Evolutionary conservation across 139 green algal species (phyloP).

Genomic region (Micractinium sp.): DNA sequence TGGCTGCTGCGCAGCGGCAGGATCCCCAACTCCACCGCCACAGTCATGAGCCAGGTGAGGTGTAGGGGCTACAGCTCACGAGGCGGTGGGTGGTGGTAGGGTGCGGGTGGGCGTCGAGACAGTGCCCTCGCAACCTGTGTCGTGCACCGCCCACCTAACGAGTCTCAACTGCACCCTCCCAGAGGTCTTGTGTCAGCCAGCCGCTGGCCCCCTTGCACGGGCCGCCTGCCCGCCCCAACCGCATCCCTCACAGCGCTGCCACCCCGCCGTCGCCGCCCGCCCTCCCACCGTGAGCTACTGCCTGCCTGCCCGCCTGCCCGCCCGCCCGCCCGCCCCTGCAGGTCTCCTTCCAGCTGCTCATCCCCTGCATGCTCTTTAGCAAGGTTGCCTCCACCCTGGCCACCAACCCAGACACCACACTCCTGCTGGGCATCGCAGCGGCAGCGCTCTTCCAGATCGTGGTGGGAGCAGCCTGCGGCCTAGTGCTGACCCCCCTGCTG

Average conservation of each 20-base stretch:
- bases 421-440: constrained; percentile 42
- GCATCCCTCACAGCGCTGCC: not conserved
- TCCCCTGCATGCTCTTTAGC: constrained; percentile 72
- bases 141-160: too few relatives aligned
- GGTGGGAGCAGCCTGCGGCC: constrained; percentile 34
- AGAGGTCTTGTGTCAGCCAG: too few relatives aligned
- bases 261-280: not conserved
- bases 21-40: constrained; percentile 59
- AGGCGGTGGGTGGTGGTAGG: not conserved
- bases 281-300: not conserved
- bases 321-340: constrained; percentile 23
- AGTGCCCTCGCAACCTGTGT: too few relatives aligned
- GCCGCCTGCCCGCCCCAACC: too few relatives aligned
- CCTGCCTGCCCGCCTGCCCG: too few relatives aligned
- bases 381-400: constrained; percentile 63
- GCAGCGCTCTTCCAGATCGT: constrained; percentile 31
- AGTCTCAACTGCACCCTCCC: too few relatives aligned
- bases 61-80: too few relatives aligned
- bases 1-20: constrained; percentile 46
- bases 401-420: not conserved
- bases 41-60: constrained; percentile 64
- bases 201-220: too few relatives aligned
- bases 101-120: not conserved
- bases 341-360: constrained; percentile 67
- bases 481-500: constrained; percentile 30